These are phyloP conservation scores for Linaria vulgaris DNA, from an alignment of 257 asterid genomes.

Conservation along the genomic window DNA sequence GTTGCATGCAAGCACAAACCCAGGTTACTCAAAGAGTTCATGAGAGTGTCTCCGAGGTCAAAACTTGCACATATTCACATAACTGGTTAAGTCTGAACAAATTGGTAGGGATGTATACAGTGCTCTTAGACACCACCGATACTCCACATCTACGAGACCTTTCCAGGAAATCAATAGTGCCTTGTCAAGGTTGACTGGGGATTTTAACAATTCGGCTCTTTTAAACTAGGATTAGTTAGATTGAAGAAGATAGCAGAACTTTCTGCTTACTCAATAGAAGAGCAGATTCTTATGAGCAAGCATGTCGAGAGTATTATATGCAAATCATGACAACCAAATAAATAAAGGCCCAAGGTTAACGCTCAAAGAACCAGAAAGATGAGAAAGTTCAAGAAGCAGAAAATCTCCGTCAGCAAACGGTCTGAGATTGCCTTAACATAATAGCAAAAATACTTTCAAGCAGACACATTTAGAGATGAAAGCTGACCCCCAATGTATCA, in stretches of 20 bases:
- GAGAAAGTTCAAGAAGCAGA: constrained; percentile 23
- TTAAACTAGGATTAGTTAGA: too few species aligned
- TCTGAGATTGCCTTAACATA: neutral
- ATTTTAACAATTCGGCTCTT: too few species aligned
- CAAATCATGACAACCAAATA: neutral
- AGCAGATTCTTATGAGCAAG: neutral
- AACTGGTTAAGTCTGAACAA: neutral
- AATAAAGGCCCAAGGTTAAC: neutral
- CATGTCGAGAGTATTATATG: neutral
- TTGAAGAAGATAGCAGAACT: too few species aligned
- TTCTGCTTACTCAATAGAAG: too few species aligned
- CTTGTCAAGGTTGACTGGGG: too few species aligned
- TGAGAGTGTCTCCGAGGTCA: too few species aligned
- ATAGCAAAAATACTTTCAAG: neutral
- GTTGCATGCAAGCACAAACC: too few species aligned
- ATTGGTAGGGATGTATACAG: constrained; percentile 8
- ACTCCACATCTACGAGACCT: neutral
- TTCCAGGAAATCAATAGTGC: neutral
- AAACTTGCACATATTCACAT: too few species aligned
- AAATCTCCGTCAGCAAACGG: constrained; percentile 9
- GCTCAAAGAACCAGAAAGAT: constrained; percentile 1
- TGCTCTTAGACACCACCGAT: neutral
- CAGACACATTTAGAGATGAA: constrained; percentile 19
- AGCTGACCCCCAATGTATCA: constrained; percentile 17
- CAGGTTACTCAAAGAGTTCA: too few species aligned